Evolutionary conservation across 148 eudicot species (phyloP), one percentile per base, ranked within the genome.

Genomic region (Rhododendron henanense): DNA sequence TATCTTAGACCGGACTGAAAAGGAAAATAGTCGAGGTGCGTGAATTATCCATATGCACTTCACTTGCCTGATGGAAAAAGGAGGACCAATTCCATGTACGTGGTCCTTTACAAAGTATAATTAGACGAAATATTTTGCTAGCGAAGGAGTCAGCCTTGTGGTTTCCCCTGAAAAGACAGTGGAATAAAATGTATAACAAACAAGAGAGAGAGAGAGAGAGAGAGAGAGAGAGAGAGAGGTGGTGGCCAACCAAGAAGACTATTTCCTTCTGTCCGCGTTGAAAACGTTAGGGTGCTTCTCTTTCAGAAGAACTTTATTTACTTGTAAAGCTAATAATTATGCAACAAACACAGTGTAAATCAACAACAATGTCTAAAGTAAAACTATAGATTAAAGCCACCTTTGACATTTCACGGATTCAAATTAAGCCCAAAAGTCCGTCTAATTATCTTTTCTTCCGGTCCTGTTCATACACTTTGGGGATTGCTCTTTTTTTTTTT

Each of bases 191-290:
- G 6, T n/a, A 39, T 39, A 77, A 77, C n/a, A 39, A 77, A 44
- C 25, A 19, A 14, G 15, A 11, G 25, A 18, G 18, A 28, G 33
- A 41, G 45, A 41, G 41, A 37, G 35, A 33, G 35, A 33, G 35
- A 18, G 9, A 14, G 15, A 11, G 25, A 18, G 18, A 18, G 73
- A 6, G 10, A 53, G 65, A 31, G 51, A 0, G 73, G 39, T 51
- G 83, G 84, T 82, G 37, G 75, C 84, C 84, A 82, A 82, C 75
- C 75, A 59, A 41, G 53, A 82, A 41, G 84, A 82, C 84, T 41
- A 18, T 41, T 63, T 63, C 48, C 48, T 59, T 35, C 33, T 10
- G 8, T 9, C 47, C 47, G 31, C 37, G 33, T 19, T 37, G 73
- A 82, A 82, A 57, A 39, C 31, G 48, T 82, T 35, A 59, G 67